phyloP scores from a whole-genome alignment of 2,329 filamentous ascomycete genomes.

The Trichoderma atrobrunneum region DNA sequence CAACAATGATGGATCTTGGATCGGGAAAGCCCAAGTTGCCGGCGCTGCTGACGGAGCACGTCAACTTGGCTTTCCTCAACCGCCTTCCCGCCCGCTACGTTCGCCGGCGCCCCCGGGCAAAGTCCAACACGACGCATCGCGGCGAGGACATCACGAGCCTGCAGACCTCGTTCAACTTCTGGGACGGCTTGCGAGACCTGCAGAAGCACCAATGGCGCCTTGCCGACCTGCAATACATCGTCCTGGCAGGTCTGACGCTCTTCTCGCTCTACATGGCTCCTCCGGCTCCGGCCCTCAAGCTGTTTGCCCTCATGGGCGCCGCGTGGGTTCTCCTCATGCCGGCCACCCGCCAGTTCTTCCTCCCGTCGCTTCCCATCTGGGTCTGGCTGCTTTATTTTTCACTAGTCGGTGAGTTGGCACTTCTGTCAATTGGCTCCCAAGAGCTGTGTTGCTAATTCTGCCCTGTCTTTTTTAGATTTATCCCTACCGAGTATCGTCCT shows the following conservation, averaged over 20 bases:
- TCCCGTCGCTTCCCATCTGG: conserved; percentile 81
- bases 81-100: conserved; percentile 42
- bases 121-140: conserved; percentile 35
- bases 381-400: conserved; percentile 91
- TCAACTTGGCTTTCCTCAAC: conserved; percentile 44
- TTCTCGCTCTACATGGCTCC: conserved; percentile 84
- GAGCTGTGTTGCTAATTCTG: background rate
- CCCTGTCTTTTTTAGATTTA: conserved; percentile 62
- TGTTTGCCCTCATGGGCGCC: conserved; percentile 64
- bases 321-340: conserved; percentile 74
- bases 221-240: conserved; percentile 81
- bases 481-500: conserved; percentile 81
- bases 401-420: conserved; percentile 73
- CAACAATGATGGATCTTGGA: conserved; percentile 40
- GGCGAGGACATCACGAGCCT: conserved; percentile 67
- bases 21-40: conserved; percentile 43
- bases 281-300: conserved; percentile 75
- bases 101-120: conserved; percentile 37
- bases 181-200: conserved; percentile 72
- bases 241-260: conserved; percentile 70
- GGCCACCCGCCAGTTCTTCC: conserved; percentile 83
- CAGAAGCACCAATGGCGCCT: conserved; percentile 75
- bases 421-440: background rate
- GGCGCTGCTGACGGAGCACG: conserved; percentile 39
- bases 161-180: conserved; percentile 77